Evolutionary conservation across 2,329 filamentous ascomycete species (phyloP), one percentile per base, ranked within the genome.

Genomic region (Ophiostoma tasmaniense): DNA sequence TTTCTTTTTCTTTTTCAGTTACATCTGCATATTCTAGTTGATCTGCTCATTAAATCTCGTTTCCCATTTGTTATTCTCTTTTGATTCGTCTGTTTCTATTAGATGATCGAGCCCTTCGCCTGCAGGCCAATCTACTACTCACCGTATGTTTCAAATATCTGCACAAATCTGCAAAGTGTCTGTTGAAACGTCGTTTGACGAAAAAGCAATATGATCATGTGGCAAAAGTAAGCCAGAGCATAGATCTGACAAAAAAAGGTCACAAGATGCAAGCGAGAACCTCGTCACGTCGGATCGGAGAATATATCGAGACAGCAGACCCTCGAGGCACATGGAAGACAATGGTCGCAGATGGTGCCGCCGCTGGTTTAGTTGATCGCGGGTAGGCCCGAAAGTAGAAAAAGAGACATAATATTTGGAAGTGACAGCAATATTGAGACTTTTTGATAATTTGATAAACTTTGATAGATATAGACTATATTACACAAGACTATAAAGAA

Each of bases 101-200:
- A 13, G 10, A 22, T 28, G 2, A 22, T 25, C n/a, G n/a, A 30
- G 4, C 20, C 25, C 22, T 61, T 20, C 22, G 17, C 22, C 22
- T 13, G 42, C 13, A 8, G 25, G 22, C 25, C 50, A 25, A 25
- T 55, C 20, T 25, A 25, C 10, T 14, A 6, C 22, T 25, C 50
- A 55, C 50, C 50, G 22, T 55, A 55, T 55, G 50, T 55, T 55
- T 55, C 50, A 55, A 55, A 25, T 55, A 55, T 28, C 50, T 55
- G 22, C 50, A 17, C 22, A 25, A 22, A 22, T 25, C 50, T 25
- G 50, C 50, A 25, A 2, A 10, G 25, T 55, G 50, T 22, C 50
- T 28, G 22, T 55, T 55, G 50, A 22, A 28, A 25, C 8, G 8
- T 55, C 50, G 50, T 55, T 55, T 55, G 50, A 55, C 25, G 50